Conservation (phyloP, 352 stramenopile species). For the Aphanomyces euteiches region DNA sequence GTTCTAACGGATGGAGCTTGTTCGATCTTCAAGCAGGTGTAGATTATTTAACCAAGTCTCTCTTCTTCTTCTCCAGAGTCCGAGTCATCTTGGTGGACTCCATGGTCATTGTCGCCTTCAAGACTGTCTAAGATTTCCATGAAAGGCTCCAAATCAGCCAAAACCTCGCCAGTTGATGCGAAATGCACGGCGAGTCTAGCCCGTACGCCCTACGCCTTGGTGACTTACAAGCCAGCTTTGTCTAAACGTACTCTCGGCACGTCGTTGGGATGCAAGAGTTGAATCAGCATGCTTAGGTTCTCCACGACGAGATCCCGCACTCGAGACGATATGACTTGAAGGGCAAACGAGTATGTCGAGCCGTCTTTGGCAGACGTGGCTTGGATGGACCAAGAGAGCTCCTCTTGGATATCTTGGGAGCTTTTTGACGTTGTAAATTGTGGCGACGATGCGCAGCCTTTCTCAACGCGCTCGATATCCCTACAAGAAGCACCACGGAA, state of each 20-base stretch:
- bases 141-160: not conserved
- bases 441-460: conserved; percentile 39
- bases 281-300: conserved; percentile 43
- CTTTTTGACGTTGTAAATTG: conserved; percentile 54
- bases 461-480: conserved; percentile 45
- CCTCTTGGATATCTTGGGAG: conserved; percentile 47
- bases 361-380: conserved; percentile 39
- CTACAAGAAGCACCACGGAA: conserved; percentile 24
- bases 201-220: not conserved
- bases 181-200: conserved; percentile 13
- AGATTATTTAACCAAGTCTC: not conserved
- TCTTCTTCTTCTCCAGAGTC: conserved; percentile 10
- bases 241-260: no score
- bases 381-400: conserved; percentile 46
- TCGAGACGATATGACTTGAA: conserved; percentile 44
- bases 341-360: conserved; percentile 41
- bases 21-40: not conserved
- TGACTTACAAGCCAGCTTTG: no score
- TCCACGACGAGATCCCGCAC: conserved; percentile 52
- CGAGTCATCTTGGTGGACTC: not conserved
- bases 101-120: not conserved
- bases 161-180: conserved; percentile 12
- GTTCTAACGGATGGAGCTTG: not conserved
- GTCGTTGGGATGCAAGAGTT: no score
- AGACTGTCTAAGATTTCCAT: not conserved